A percentile compares a stretch with the other conserved stretches of the same genome.
phyloP scores from a whole-genome alignment of 208 protist genomes.

The Wallacemonas sp. region DNA sequence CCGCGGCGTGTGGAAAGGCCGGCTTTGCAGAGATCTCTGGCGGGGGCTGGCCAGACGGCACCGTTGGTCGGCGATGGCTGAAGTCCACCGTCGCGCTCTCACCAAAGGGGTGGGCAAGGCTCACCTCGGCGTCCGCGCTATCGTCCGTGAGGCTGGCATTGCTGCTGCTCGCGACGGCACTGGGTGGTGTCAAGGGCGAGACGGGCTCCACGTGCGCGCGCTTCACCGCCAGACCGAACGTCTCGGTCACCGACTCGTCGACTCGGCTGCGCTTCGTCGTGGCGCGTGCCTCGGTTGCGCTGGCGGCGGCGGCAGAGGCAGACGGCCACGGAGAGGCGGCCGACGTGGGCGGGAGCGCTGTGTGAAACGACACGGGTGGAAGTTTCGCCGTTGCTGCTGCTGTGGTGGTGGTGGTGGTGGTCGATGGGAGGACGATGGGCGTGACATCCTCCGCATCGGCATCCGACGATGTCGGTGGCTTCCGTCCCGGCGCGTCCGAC shows the following conservation, averaged over 20 bases:
- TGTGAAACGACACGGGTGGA: neutral
- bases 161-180: conserved; percentile 2
- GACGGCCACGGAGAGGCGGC: neutral
- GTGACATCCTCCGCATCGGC: neutral
- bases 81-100: neutral
- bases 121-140: neutral
- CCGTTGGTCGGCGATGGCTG: too few relatives aligned
- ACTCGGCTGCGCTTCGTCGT: neutral
- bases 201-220: neutral
- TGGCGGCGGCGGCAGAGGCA: too few relatives aligned
- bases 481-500: too few relatives aligned
- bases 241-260: neutral
- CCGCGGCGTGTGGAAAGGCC: neutral
- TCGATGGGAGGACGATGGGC: neutral
- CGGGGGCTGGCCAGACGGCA: too few relatives aligned
- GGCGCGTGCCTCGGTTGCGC: too few relatives aligned
- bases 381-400: neutral
- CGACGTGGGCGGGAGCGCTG: neutral
- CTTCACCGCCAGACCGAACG: neutral
- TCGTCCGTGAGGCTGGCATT: neutral
- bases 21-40: too few relatives aligned
- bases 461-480: too few relatives aligned
- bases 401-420: neutral
- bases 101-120: too few relatives aligned
- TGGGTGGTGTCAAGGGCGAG: neutral